A percentile compares a stretch with the other conserved stretches of the same genome.
These are phyloP conservation scores for Astrocystis sublimbata DNA, from an alignment of 495 filamentous ascomycete genomes.

Conservation along the genomic window DNA sequence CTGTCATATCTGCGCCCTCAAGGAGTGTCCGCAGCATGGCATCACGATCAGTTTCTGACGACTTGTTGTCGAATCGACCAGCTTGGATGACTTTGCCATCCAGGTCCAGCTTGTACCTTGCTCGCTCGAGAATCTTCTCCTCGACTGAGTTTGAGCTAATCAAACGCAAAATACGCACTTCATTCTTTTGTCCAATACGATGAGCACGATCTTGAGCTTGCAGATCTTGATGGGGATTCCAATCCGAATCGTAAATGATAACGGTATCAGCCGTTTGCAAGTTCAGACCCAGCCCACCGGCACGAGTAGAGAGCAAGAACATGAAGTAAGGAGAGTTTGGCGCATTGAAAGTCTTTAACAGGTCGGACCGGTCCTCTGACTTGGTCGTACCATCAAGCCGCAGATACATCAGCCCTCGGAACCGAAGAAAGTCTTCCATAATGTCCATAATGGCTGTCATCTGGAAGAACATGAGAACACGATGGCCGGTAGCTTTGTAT, in stretches of 20 bases:
- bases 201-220: slow-evolving; percentile 99
- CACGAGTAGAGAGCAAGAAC: slow-evolving; percentile 97
- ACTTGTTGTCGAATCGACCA: slow-evolving; percentile 99
- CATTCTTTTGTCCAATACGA: slow-evolving; percentile 99
- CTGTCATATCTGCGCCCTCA: slow-evolving; percentile 88
- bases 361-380: slow-evolving; percentile 91
- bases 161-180: slow-evolving; percentile 91
- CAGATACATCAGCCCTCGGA: slow-evolving; percentile 77
- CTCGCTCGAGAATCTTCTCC: slow-evolving; percentile 96
- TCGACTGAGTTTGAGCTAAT: slow-evolving; percentile 97
- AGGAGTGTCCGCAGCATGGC: slow-evolving; percentile 89
- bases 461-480: slow-evolving; percentile 99
- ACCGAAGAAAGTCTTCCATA: slow-evolving; percentile 96
- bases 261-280: slow-evolving; percentile 97
- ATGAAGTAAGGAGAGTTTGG: slow-evolving; percentile 91
- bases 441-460: slow-evolving; percentile 99
- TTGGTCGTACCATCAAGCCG: slow-evolving; percentile 96
- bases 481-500: slow-evolving; percentile 83
- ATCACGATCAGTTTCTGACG: slow-evolving; percentile 96
- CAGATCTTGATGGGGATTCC: slow-evolving; percentile 99
- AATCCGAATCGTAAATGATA: slow-evolving; percentile 99
- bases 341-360: slow-evolving; percentile 86
- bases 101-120: slow-evolving; percentile 97
- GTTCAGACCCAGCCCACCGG: slow-evolving; percentile 95
- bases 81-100: slow-evolving; percentile 99